Percentiles rank a stretch among this genome's conserved stretches.
phyloP scores from a whole-genome alignment of 768 basidiomycete species.

The Xerocomellus amylosporus region DNA sequence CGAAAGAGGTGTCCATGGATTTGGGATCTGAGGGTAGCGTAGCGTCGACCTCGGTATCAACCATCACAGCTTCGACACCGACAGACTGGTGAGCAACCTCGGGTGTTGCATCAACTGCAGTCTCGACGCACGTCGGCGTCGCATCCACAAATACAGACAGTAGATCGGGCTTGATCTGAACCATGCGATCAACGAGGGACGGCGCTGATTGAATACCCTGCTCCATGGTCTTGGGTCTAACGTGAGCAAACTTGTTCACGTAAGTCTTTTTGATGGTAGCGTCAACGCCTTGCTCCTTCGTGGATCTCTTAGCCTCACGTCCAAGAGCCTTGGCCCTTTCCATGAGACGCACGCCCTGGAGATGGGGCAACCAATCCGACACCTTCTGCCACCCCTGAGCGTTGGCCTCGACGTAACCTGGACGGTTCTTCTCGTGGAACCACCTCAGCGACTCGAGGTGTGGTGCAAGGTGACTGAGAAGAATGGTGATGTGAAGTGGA shows the following conservation, averaged over 20 bases:
- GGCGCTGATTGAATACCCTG: conserved; percentile 39
- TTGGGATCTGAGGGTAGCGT: conserved; percentile 19
- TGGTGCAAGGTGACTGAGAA: conserved; percentile 77
- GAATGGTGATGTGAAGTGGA: conserved; percentile 65
- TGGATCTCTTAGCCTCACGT: conserved; percentile 16
- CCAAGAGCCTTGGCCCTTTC: conserved; percentile 50
- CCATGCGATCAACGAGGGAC: conserved; percentile 34
- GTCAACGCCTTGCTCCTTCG: conserved; percentile 47
- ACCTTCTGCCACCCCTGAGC: conserved; percentile 68
- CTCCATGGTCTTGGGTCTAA: conserved; percentile 36
- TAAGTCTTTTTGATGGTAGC: conserved; percentile 45
- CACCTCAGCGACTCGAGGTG: conserved; percentile 65
- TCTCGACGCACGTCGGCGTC: conserved; percentile 44
- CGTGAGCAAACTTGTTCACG: conserved; percentile 42
- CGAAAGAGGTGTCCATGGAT: conserved; percentile 23
- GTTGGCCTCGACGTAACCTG: conserved; percentile 64
- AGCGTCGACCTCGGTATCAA: conserved; percentile 36
- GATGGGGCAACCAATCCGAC: conserved; percentile 65
- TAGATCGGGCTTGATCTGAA: conserved; percentile 40
- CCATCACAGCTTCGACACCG: conserved; percentile 26
- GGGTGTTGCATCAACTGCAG: conserved; percentile 45
- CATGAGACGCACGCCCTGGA: conserved; percentile 61
- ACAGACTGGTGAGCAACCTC: conserved; percentile 32
- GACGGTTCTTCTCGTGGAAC: conserved; percentile 77
- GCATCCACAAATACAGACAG: conserved; percentile 51